Percentiles rank a stretch among this genome's conserved stretches.
These are phyloP conservation scores for Tetracentron sinense DNA, from an alignment of 164 flowering plant genomes.

Conservation along the genomic window DNA sequence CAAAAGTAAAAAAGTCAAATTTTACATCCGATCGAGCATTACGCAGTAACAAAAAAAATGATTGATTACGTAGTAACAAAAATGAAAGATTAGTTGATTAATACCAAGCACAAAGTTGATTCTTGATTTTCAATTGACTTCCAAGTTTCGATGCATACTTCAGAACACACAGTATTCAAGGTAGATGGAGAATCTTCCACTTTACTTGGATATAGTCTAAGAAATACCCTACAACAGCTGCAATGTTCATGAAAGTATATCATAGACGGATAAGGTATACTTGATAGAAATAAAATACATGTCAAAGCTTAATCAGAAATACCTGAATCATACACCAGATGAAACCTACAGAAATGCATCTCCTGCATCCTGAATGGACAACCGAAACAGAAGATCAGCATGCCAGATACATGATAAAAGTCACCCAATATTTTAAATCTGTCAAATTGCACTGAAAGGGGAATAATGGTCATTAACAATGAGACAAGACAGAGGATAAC, in stretches of 20 bases:
- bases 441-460: slow-evolving; percentile 6
- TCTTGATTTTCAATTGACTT: not conserved
- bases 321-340: not conserved
- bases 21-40: too few relatives aligned
- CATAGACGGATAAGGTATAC: not conserved
- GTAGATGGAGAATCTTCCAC: not conserved
- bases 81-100: not conserved
- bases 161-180: not conserved
- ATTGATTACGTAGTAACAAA: too few relatives aligned
- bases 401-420: not conserved
- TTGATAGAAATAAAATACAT: not conserved
- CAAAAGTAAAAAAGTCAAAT: not conserved
- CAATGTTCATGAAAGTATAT: too few relatives aligned
- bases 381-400: not conserved
- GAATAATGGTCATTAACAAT: slow-evolving; percentile 1
- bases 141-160: not conserved
- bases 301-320: not conserved
- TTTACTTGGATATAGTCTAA: too few relatives aligned
- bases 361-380: not conserved
- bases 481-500: not conserved
- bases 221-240: too few relatives aligned
- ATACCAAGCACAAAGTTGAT: not conserved
- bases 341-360: not conserved
- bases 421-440: not conserved
- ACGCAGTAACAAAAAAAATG: too few relatives aligned